phyloP scores from a whole-genome alignment of 352 stramenopile genomes.

The Phytophthora constricta region DNA sequence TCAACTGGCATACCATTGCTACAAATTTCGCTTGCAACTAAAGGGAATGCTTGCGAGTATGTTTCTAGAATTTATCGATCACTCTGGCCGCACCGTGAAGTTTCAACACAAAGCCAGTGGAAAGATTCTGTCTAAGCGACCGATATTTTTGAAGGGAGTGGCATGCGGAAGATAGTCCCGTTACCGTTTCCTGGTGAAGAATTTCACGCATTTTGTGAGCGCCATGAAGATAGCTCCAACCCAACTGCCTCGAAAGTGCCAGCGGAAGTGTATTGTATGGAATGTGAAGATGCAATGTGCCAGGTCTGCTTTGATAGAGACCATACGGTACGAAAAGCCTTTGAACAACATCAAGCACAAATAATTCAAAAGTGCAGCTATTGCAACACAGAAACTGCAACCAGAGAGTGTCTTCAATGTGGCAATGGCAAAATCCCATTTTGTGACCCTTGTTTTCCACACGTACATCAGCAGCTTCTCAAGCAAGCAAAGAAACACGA shows the following conservation, averaged over 20 bases:
- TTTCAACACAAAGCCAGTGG: slow-evolving; percentile 54
- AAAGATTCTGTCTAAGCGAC: slow-evolving; percentile 42
- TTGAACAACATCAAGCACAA: slow-evolving; percentile 47
- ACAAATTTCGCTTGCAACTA: slow-evolving; percentile 54
- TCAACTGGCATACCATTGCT: slow-evolving; percentile 53
- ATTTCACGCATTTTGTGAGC: slow-evolving; percentile 69
- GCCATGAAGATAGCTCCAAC: slow-evolving; percentile 57
- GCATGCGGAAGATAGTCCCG: slow-evolving; percentile 54
- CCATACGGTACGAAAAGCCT: slow-evolving; percentile 55
- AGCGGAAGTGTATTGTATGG: slow-evolving; percentile 66
- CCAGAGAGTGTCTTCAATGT: slow-evolving; percentile 68
- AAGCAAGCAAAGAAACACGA: neutral
- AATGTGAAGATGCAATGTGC: slow-evolving; percentile 80
- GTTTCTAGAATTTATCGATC: slow-evolving; percentile 72
- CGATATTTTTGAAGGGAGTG: slow-evolving; percentile 67
- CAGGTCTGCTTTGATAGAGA: slow-evolving; percentile 65
- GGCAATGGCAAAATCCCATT: slow-evolving; percentile 70
- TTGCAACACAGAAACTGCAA: slow-evolving; percentile 63
- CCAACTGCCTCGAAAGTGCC: slow-evolving; percentile 30
- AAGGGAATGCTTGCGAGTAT: slow-evolving; percentile 52
- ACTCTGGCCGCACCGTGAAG: slow-evolving; percentile 43
- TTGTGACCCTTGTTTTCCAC: slow-evolving; percentile 70
- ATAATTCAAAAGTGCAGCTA: slow-evolving; percentile 56
- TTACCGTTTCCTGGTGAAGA: slow-evolving; percentile 75
- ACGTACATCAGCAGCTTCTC: slow-evolving; percentile 43